Conservation (phyloP, 495 filamentous ascomycete species). For the Neurospora sp. region DNA sequence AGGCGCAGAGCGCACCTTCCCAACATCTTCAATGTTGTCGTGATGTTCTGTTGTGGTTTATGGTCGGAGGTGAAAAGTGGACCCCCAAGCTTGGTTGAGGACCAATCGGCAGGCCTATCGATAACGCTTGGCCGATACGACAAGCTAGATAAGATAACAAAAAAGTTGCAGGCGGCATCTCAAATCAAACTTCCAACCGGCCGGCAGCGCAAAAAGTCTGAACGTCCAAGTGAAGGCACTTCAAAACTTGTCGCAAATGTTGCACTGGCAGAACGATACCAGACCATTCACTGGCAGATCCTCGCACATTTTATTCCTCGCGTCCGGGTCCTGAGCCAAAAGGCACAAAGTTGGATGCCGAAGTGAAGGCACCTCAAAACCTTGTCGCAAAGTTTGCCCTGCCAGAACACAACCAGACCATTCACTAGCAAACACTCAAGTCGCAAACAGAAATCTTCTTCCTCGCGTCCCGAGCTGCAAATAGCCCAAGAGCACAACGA, state of each 20-base stretch:
- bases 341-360: too few species aligned
- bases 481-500: conserved; percentile 34
- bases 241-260: background rate
- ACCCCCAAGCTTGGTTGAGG: too few species aligned
- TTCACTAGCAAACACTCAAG: background rate
- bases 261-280: background rate
- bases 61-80: too few species aligned
- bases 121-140: too few species aligned
- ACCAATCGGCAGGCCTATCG: too few species aligned
- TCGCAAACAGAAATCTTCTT: conserved; percentile 19
- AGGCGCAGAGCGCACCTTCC: too few species aligned
- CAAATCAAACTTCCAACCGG: background rate
- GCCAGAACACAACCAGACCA: background rate
- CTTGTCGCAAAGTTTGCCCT: background rate
- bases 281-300: background rate
- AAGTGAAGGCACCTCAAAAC: background rate
- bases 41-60: too few species aligned
- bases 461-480: conserved; percentile 25
- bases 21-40: too few species aligned
- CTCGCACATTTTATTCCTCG: too few species aligned
- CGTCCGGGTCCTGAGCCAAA: too few species aligned
- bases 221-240: background rate
- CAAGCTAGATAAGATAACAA: too few species aligned
- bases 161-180: background rate
- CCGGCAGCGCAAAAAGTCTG: background rate